Evolutionary conservation across 257 asterid genomes (phyloP), one percentile per base, ranked within the genome.

Genomic region (Gentiana macrophylla): DNA sequence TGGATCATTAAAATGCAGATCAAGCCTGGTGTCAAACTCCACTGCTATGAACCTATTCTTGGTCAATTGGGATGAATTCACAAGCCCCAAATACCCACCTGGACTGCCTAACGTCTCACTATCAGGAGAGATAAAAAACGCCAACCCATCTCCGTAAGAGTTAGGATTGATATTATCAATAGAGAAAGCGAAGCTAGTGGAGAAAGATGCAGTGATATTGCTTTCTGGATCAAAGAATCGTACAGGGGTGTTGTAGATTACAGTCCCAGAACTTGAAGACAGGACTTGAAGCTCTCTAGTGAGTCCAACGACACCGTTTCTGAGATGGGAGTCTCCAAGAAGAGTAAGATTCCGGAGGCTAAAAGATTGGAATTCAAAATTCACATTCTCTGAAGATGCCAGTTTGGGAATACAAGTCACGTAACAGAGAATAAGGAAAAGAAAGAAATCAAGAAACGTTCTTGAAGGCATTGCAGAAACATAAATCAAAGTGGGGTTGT

Each of bases 281-380:
- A 97, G 98, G 36, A 87, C 96, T 33, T 65, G 73, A 52, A 81
- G 77, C 73, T 88, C 95, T 44, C 84, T 64, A 35, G 97, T 92
- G 38, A 92, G 86, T 8, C 98, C 98, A 0, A 88, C 67, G 56
- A 85, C 82, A 52, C 95, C 98, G 68, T 83, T 74, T 41, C 94
- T 80, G 55, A 88, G 88, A 60, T 83, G 81, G 0, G 98, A 87
- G 63, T 91, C 99, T 5, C 99, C 99, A 53, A 92, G 94, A 63
- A 92, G 97, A 4, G 95, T 85, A 8, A 88, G 72, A 61, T 92
- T 88, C 2, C 94, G 77, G 61, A 83, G 74, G 53, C 76, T 67
- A 79, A 92, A n/a, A n/a, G n/a, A n/a, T n/a, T n/a, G n/a, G n/a
- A 81, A 81, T 7, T 88, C 93, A 24, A 92, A 82, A 46, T 63